Evolutionary conservation across 2,329 filamentous ascomycete species (phyloP), one percentile per base, ranked within the genome.

Genomic region (Alternaria incomplexa): DNA sequence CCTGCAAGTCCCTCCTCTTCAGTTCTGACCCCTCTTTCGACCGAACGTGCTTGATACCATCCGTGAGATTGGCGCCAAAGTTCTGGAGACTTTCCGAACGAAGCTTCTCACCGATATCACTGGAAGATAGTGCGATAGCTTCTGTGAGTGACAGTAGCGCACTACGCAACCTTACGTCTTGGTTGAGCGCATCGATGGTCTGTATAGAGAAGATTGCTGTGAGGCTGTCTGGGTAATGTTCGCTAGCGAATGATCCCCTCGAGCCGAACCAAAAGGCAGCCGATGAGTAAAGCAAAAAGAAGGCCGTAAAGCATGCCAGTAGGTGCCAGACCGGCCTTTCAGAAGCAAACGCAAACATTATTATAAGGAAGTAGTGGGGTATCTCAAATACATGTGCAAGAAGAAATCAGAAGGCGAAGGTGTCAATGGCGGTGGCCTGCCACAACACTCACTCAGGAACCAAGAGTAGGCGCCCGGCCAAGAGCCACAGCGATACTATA

Each of bases 321-420:
- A 76, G 64, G 67, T 73, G 71, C 72, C 72, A 75, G 66, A 68
- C 66, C 59, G 56, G 48, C 54, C 62, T 72, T n/a, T 52, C 67
- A 52, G 61, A 55, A 70, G 69, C 47, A 69, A 69, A 62, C 66
- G 70, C 50, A 71, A 71, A 70, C 70, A 76, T 76, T 71, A 73
- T 75, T 63, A 66, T 55, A 66, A 69, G 58, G 20, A 43, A 25
- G 15, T 61, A 59, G 56, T 58, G 45, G 43, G 46, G 50, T 58
- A 64, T 64, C 60, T 58, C 26, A 63, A 46, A 13, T 28, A 45
- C 58, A 52, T 53, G 43, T 58, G n/a, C 25, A 58, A 61, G 44
- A 61, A 62, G 25, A 20, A 40, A 57, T 52, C 46, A 43, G 45
- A 26, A 46, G 17, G 17, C 47, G 52, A 53, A 36, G 20, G 30